Percentiles rank a stretch among this genome's conserved stretches.
Evolutionary conservation across 2,329 filamentous ascomycete species (phyloP).

Genomic region (Ilyonectria sp.): DNA sequence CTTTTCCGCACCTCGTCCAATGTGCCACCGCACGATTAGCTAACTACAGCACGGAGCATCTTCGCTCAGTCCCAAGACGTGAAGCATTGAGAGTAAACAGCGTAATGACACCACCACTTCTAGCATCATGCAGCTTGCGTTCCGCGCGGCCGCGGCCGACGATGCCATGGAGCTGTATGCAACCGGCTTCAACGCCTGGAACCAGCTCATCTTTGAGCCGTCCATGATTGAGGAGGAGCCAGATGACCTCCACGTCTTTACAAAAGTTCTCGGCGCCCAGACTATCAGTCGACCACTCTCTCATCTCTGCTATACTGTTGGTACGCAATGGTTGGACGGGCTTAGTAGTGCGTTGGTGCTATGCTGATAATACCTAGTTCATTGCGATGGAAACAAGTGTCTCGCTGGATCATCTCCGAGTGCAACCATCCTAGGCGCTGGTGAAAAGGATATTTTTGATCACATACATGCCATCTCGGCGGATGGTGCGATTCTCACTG

Average conservation of each 20-base stretch:
- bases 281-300: conserved; percentile 55
- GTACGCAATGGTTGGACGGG: conserved; percentile 50
- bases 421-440: conserved; percentile 3
- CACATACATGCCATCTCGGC: conserved; percentile 35
- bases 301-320: conserved; percentile 62
- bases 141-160: conserved; percentile 5
- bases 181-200: conserved; percentile 72
- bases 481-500: conserved; percentile 32
- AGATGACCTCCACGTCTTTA: conserved; percentile 63
- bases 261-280: conserved; percentile 56
- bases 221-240: conserved; percentile 51
- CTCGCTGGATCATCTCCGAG: conserved; percentile 36
- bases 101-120: not conserved
- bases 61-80: not conserved
- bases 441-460: conserved; percentile 21
- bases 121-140: conserved; percentile 31
- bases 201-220: conserved; percentile 62
- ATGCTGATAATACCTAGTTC: conserved; percentile 36
- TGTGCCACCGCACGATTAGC: too few species aligned
- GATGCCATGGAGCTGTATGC: conserved; percentile 65
- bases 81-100: not conserved
- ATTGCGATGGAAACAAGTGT: conserved; percentile 36
- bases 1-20: too few species aligned
- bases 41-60: too few species aligned
- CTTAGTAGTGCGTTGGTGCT: not conserved